Evolutionary conservation across 2,329 filamentous ascomycete species (phyloP), one percentile per base, ranked within the genome.

Genomic region (Claviceps arundinis): DNA sequence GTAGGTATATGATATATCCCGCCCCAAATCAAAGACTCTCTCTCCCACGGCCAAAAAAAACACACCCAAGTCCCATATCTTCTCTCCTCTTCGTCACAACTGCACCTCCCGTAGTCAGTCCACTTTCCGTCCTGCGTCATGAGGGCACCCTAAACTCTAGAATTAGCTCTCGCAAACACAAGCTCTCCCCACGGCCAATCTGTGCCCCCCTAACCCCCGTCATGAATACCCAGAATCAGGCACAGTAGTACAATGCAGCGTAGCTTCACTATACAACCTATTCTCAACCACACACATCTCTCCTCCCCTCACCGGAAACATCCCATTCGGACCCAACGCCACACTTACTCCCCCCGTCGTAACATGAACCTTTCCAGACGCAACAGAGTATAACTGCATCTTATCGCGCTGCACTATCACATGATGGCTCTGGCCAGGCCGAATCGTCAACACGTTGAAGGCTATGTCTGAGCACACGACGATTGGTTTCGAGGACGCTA

Each of bases 271-370:
- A 53, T 77, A 76, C 0, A 70, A 58, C 37, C 63, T 61, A 54
- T 78, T 78, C 52, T 67, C 61, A 4, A 70, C 66, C 17, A 59
- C 62, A 56, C 70, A 73, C 1, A 51, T 50, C 49, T 60, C 62
- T 0, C 70, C 69, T 0, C 71, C 65, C 22, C 60, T 63, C 40
- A 77, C 63, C 48, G 66, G 63, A 55, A 77, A 73, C 57, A 72
- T 62, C 26, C 75, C 72, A 50, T 72, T 66, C 1, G 66, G 63
- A 0, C 75, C 75, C 3, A 76, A 58, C 0, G 60, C 55, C 42
- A 75, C 71, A 4, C 64, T 59, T n/a, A 65, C 57, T 3, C 61
- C 63, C 2, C 59, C 67, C 44, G 68, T 64, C 38, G 62, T 69
- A 1, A 74, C 61, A 17, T 61, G 62, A 1, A 73, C 55, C 55